Evolutionary conservation across 78 protist genomes (phyloP).

Genomic region (Tieghemostelium lacteum): DNA sequence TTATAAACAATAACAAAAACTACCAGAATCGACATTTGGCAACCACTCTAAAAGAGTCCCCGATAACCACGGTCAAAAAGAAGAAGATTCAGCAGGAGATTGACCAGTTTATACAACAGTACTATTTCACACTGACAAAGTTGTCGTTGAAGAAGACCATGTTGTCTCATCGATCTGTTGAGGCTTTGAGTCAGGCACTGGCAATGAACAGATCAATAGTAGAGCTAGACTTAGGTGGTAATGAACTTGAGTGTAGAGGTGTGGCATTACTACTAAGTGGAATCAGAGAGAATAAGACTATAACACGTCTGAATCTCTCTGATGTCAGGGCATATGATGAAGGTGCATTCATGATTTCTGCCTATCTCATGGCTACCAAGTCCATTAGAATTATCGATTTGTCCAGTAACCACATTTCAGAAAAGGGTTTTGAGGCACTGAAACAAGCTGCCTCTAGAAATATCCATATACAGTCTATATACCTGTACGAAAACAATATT

Average conservation of each 20-base stretch:
- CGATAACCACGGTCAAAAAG: conserved; percentile 39
- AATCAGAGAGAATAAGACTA: conserved; percentile 26
- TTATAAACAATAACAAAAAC: conserved; percentile 46
- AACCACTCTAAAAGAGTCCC: conserved; percentile 43
- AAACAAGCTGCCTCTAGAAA: conserved; percentile 32
- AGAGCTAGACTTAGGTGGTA: conserved; percentile 63
- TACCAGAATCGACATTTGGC: conserved; percentile 55
- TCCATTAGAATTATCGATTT: conserved; percentile 24
- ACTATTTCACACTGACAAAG: conserved; percentile 48
- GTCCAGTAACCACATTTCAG: conserved; percentile 47
- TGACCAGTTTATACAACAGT: conserved; percentile 15
- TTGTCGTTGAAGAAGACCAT: conserved; percentile 39
- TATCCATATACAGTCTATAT: conserved; percentile 7
- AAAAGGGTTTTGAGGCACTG: conserved; percentile 48
- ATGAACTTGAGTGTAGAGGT: conserved; percentile 26
- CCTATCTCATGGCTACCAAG: conserved; percentile 24
- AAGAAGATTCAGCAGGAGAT: conserved; percentile 45
- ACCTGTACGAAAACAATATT: conserved; percentile 17
- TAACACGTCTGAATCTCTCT: conserved; percentile 53
- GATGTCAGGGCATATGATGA: conserved; percentile 68
- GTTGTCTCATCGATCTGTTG: conserved; percentile 25
- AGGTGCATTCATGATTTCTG: conserved; percentile 62
- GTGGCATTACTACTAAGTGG: conserved; percentile 26
- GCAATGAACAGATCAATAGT: conserved; percentile 15
- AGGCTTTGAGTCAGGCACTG: conserved; percentile 32